Conservation (phyloP, 176 grass and related monocot genomes). For the Oryza coarctata region DNA sequence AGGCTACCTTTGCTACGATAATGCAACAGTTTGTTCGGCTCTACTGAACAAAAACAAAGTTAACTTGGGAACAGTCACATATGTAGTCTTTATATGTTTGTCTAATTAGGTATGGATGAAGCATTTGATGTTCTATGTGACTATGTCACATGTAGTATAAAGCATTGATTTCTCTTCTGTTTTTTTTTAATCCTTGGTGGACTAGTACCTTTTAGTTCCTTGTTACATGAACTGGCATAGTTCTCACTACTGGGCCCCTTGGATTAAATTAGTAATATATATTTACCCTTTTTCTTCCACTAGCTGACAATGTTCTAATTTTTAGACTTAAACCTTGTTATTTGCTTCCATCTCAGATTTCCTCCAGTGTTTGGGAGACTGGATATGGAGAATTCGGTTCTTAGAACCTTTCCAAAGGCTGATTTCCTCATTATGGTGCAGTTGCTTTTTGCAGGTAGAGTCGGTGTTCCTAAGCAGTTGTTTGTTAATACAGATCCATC, state of each 20-base stretch:
- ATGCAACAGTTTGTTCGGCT: neutral
- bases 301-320: neutral
- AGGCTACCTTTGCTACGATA: neutral
- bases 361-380: constrained; percentile 3
- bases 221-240: neutral
- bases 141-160: neutral
- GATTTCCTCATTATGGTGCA: constrained; percentile 49
- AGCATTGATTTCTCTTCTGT: neutral
- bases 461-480: constrained; percentile 81
- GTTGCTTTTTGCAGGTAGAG: constrained; percentile 75
- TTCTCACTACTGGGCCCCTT: neutral
- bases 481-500: constrained; percentile 79
- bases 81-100: neutral
- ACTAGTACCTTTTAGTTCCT: constrained; percentile 3
- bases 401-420: constrained; percentile 39
- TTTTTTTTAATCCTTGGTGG: neutral
- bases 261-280: constrained; percentile 2
- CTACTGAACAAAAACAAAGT: constrained; percentile 17
- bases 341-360: constrained; percentile 16
- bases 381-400: constrained; percentile 27
- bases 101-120: neutral
- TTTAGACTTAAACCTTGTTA: neutral
- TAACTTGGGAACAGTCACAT: neutral
- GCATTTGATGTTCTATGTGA: neutral
- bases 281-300: neutral